Base-by-base conservation (phyloP, 768 basidiomycete genomes). In the Mycena venus region DNA sequence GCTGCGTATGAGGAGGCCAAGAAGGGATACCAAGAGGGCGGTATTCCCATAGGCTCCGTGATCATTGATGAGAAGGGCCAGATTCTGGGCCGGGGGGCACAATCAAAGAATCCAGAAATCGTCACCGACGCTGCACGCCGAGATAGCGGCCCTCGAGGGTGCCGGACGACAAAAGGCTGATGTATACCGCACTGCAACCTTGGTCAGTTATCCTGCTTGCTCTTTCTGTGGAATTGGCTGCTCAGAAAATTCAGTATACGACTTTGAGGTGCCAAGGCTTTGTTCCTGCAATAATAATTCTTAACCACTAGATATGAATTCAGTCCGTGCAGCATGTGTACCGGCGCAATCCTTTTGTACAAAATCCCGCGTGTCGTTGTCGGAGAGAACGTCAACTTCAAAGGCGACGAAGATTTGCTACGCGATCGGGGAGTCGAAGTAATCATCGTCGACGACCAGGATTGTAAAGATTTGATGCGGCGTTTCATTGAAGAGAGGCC, bases 321-420 rank as follows among this genome's bases (percentile, higher is more conserved):
- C 73, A 90, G 90, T 53, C 93, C 92, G 2, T 93, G 92, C 77
- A 86, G 83, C 64, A 92, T 93, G 92, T 93, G 92, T 77, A 86
- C 88, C 1, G 92, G 91, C 10, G 88, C 91, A 1, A 89, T 91
- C 29, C 71, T 91, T n/a, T 83, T 92, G 12, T 92, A 91, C 82
- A 88, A 88, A 56, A 92, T 93, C 47, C 90, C 90, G 6, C 87
- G 92, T 8, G 88, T 92, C 10, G 91, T 94, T 14, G 89, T 93
- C 58, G 92, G 91, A 21, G 92, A 93, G 79, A 91, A 92, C 74
- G 56, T 73, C 21, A 93, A 85, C 42, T 91, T 88, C 76, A 73
- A 86, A 19, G 91, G 90, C 11, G 87, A 85, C 1, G 92, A 93
- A 75, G 85, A 88, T 23, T 82, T 92, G 23, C 84, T 94, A 19